Conservation (phyloP, 2,329 filamentous ascomycete species). For the Parasarocladium wereldwijsianum region DNA sequence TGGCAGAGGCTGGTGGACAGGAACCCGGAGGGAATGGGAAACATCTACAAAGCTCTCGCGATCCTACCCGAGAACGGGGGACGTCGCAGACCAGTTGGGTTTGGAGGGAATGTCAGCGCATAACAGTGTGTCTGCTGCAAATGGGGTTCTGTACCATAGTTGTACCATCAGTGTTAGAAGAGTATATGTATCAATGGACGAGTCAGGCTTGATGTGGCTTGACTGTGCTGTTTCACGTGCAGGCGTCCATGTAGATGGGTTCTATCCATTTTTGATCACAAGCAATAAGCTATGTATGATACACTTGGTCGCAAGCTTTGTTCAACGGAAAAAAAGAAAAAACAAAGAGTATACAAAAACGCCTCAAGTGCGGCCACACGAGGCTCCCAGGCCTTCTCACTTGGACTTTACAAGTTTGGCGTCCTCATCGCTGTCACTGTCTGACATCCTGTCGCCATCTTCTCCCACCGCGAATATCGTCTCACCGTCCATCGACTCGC, state of each 20-base stretch:
- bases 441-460: constrained; percentile 67
- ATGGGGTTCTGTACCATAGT: no score
- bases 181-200: no score
- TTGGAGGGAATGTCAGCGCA: constrained; percentile 56
- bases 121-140: no score
- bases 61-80: constrained; percentile 72
- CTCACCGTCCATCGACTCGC: constrained; percentile 61
- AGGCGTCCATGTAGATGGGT: no score
- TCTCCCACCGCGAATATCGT: constrained; percentile 94
- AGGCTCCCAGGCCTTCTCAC: constrained; percentile 14
- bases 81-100: constrained; percentile 68
- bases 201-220: no score
- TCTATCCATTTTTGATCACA: no score
- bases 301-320: no score
- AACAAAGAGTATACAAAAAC: background rate
- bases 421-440: constrained; percentile 46
- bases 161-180: no score
- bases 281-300: no score
- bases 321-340: constrained; percentile 1
- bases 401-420: constrained; percentile 36
- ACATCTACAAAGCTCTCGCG: constrained; percentile 83
- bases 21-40: constrained; percentile 78
- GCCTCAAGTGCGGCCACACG: constrained; percentile 1
- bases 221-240: no score
- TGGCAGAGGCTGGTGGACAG: constrained; percentile 77